phyloP scores from a whole-genome alignment of 805 yeast genomes.

The Saturnispora galanensis region DNA sequence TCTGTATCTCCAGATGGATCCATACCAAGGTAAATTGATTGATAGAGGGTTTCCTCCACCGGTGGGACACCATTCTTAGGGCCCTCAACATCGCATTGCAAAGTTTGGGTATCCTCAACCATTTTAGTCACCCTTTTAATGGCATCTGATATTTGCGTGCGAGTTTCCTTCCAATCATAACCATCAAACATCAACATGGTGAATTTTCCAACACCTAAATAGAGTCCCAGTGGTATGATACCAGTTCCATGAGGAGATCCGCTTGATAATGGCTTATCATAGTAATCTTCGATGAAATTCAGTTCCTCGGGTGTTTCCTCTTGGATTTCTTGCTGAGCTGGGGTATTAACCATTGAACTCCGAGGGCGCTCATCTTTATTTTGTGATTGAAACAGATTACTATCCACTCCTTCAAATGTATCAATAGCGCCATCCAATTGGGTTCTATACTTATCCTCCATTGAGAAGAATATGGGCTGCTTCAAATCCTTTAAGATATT shows the following conservation, averaged over 20 bases:
- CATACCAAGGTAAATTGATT: slow-evolving; percentile 66
- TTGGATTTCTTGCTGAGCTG: no score
- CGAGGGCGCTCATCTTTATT: neutral
- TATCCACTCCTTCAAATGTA: slow-evolving; percentile 33
- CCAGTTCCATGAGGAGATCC: no score
- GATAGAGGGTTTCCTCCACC: slow-evolving; percentile 58
- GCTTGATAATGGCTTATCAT: slow-evolving; percentile 10
- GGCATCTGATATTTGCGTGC: slow-evolving; percentile 54
- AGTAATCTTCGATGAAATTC: slow-evolving; percentile 23
- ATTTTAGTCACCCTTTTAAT: slow-evolving; percentile 51
- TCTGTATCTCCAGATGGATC: slow-evolving; percentile 40
- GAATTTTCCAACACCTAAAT: slow-evolving; percentile 30
- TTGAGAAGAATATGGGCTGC: slow-evolving; percentile 50
- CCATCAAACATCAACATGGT: slow-evolving; percentile 68
- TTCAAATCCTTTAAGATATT: slow-evolving; percentile 66
- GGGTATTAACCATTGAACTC: no score
- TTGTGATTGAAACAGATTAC: slow-evolving; percentile 19
- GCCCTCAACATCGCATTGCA: neutral
- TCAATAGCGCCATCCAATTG: slow-evolving; percentile 27
- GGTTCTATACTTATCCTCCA: slow-evolving; percentile 47
- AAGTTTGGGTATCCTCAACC: slow-evolving; percentile 19
- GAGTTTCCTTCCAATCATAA: slow-evolving; percentile 80
- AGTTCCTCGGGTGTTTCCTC: slow-evolving; percentile 7
- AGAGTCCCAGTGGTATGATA: slow-evolving; percentile 23
- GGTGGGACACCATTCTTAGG: slow-evolving; percentile 11